phyloP scores from a whole-genome alignment of 208 protist species.

The Leishmania mexicana region DNA sequence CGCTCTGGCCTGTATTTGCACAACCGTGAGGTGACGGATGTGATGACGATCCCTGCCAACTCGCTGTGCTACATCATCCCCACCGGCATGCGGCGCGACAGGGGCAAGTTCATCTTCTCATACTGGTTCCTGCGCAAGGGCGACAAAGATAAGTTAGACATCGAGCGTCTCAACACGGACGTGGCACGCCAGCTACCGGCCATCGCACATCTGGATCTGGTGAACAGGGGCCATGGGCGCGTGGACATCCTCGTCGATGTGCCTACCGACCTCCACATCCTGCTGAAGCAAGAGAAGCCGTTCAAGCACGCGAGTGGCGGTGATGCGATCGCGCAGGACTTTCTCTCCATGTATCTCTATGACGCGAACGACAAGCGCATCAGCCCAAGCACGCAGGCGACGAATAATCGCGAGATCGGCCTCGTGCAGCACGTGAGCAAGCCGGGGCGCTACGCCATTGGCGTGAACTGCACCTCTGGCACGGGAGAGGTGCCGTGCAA shows the following conservation, averaged over 20 bases:
- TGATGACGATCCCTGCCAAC: conserved; percentile 63
- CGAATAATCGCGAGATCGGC: conserved; percentile 77
- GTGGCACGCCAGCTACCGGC: conserved; percentile 71
- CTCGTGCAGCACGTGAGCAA: conserved; percentile 62
- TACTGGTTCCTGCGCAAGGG: conserved; percentile 61
- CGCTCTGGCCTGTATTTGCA: conserved; percentile 67
- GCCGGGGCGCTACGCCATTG: conserved; percentile 71
- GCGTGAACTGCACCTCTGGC: conserved; percentile 60
- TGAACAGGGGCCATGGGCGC: conserved; percentile 50
- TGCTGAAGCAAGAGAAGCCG: conserved; percentile 75
- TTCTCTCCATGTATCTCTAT: conserved; percentile 80
- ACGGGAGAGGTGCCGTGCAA: conserved; percentile 61
- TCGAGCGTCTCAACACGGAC: conserved; percentile 44
- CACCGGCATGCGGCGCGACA: conserved; percentile 64
- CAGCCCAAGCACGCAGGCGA: conserved; percentile 47
- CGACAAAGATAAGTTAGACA: conserved; percentile 44
- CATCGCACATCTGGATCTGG: conserved; percentile 67
- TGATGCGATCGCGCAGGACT: conserved; percentile 77
- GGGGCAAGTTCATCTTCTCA: conserved; percentile 85
- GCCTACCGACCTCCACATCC: conserved; percentile 75
- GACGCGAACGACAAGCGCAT: conserved; percentile 68
- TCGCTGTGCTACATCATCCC: conserved; percentile 83
- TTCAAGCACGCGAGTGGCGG: conserved; percentile 51
- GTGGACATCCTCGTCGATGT: conserved; percentile 83
- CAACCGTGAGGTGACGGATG: conserved; percentile 65